Base-by-base conservation (phyloP, 495 filamentous ascomycete genomes). In the Penicillium canescens region DNA sequence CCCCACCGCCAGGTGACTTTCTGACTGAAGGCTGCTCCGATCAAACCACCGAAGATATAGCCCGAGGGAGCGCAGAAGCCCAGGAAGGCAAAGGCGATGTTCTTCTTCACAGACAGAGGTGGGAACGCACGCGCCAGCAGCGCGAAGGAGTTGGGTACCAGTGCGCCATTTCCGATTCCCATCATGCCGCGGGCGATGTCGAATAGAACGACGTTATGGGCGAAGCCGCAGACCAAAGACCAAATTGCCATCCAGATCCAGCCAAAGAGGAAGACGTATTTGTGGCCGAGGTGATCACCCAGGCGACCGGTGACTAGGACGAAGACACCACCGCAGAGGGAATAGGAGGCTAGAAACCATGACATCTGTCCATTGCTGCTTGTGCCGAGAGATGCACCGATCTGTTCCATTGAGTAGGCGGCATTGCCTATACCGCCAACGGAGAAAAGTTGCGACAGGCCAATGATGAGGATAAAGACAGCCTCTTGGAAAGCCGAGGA, bases 1-100 rank as follows among this genome's bases (percentile, higher is more conserved):
- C 78, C 68, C 85, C 85, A 87, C 4, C 77, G 78, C 85, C 85
- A 87, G 72, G 76, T 81, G 3, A 71, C 69, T 6, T 73, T 58
- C 16, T 77, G 62, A 3, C 76, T 70, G 10, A 82, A 76, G 4
- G 83, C 47, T 1, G 63, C 60, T 0, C 72, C 67, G 46, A 84
- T 77, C 5, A 75, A 57, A 2, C 68, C 67, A 0, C 82, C 85
- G 4, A 81, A 13, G 6, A 78, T 55, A 40, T 64, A 73, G 0
- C 84, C 84, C 0, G 50, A 64, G 1, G 83, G 84, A 3, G 83
- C 82, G 46, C 72, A 73, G 11, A 79, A 82, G 7, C 83, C 84
- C 54, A 86, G 85, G 10, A 82, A 42, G 0, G 77, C 72, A 58
- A 88, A 86, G 0, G 76, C 72, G 67, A 88, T 78, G 44, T 82